Conservation (phyloP, 2,329 filamentous ascomycete species). For the Exophiala phaeomuriformis region DNA sequence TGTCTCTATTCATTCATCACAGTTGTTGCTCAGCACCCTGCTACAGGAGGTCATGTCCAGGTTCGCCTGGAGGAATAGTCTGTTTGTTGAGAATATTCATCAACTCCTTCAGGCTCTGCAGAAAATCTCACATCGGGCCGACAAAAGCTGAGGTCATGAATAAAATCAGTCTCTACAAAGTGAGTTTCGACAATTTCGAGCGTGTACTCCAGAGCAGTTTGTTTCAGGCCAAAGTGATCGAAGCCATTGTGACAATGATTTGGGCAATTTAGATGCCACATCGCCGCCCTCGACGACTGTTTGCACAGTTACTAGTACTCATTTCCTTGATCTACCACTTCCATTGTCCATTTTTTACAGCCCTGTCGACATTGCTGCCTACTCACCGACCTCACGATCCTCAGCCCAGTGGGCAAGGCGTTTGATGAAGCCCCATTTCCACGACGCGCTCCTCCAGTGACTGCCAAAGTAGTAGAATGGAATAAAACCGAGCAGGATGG, state of each 20-base stretch:
- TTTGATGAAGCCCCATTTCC: constrained; percentile 3
- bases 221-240: too few species aligned
- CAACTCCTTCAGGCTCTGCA: neutral
- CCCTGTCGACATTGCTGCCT: neutral
- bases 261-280: too few species aligned
- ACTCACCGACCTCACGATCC: constrained; percentile 4
- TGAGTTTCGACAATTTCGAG: too few species aligned
- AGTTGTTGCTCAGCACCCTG: neutral
- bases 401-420: constrained; percentile 1
- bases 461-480: neutral
- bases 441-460: neutral
- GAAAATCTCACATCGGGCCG: neutral
- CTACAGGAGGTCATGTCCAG: neutral
- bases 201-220: too few species aligned
- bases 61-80: constrained; percentile 1
- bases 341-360: too few species aligned
- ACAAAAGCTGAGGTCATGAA: too few species aligned
- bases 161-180: too few species aligned
- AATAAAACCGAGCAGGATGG: neutral
- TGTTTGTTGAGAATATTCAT: constrained; percentile 4
- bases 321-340: too few species aligned
- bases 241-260: too few species aligned
- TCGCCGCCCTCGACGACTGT: too few species aligned
- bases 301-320: too few species aligned
- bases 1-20: constrained; percentile 1